phyloP scores from a whole-genome alignment of 768 basidiomycete species.

The Boletus rubropictus region DNA sequence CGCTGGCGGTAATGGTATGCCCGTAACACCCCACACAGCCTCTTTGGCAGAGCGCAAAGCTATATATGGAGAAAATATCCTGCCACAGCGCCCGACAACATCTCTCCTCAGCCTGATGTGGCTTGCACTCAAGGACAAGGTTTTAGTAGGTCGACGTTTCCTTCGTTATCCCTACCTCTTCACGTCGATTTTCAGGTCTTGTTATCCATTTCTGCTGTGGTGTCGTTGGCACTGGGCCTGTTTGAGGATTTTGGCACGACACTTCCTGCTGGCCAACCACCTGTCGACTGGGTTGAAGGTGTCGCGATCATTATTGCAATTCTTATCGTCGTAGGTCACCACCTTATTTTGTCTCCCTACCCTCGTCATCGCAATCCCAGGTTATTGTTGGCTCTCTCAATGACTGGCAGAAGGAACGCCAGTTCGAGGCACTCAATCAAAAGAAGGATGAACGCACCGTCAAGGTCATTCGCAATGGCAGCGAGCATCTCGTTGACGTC shows the following conservation, averaged over 20 bases:
- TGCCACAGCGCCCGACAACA: conserved; percentile 68
- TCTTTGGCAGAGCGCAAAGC: conserved; percentile 55
- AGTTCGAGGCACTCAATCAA: conserved; percentile 87
- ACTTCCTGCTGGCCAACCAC: conserved; percentile 53
- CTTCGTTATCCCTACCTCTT: conserved; percentile 2
- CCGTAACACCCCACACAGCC: conserved; percentile 27
- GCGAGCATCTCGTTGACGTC: conserved; percentile 71
- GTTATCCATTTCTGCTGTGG: conserved; percentile 84
- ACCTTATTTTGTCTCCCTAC: neutral
- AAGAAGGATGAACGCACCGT: conserved; percentile 92
- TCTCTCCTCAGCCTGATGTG: conserved; percentile 74
- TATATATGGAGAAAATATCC: conserved; percentile 70
- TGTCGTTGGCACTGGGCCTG: conserved; percentile 89
- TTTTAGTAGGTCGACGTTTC: conserved; percentile 51
- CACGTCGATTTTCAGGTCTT: conserved; percentile 51
- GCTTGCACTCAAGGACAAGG: conserved; percentile 85
- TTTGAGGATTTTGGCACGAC: conserved; percentile 88
- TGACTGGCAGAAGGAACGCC: conserved; percentile 98
- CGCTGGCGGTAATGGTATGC: neutral
- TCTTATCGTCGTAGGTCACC: conserved; percentile 56
- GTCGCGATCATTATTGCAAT: conserved; percentile 78
- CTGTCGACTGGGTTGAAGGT: conserved; percentile 97
- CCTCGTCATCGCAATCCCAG: conserved; percentile 31
- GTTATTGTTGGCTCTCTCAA: conserved; percentile 90
- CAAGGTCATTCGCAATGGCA: conserved; percentile 72